These are phyloP conservation scores for Pythium biforme DNA, from an alignment of 352 stramenopile species.

Conservation along the genomic window DNA sequence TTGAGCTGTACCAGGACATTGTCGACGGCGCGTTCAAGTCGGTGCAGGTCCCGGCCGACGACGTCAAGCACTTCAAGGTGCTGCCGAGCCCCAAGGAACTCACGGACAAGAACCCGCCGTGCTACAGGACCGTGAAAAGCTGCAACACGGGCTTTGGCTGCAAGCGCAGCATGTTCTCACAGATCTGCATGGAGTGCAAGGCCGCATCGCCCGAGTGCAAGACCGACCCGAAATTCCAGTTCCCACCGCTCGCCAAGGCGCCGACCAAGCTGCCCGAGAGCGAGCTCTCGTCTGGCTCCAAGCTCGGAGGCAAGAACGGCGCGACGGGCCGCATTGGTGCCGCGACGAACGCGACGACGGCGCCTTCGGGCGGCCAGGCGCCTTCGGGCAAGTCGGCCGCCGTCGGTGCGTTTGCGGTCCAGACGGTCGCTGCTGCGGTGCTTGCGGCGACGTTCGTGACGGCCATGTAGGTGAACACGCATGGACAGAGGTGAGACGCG, in stretches of 20 bases:
- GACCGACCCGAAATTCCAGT: slow-evolving; percentile 45
- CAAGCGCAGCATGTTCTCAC: slow-evolving; percentile 63
- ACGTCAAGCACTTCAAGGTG: slow-evolving; percentile 40
- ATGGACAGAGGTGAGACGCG: too few relatives aligned
- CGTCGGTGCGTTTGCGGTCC: too few relatives aligned
- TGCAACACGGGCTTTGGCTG: slow-evolving; percentile 58
- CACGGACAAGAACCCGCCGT: slow-evolving; percentile 53
- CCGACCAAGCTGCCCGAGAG: slow-evolving; percentile 11
- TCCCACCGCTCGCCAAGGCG: slow-evolving; percentile 62
- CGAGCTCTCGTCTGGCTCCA: slow-evolving; percentile 21
- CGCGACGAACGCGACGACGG: neutral
- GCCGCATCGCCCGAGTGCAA: slow-evolving; percentile 36
- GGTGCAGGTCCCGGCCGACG: slow-evolving; percentile 35
- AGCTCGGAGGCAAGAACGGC: slow-evolving; percentile 15
- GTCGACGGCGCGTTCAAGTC: slow-evolving; percentile 33
- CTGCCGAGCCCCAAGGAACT: slow-evolving; percentile 51
- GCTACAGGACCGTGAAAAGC: slow-evolving; percentile 55
- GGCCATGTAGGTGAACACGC: too few relatives aligned
- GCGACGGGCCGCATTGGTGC: neutral
- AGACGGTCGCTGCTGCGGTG: too few relatives aligned
- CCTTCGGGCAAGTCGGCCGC: neutral
- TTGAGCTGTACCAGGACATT: slow-evolving; percentile 50
- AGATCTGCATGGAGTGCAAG: slow-evolving; percentile 60
- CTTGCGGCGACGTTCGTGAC: too few relatives aligned
- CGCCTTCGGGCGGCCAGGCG: too few relatives aligned